These are phyloP conservation scores for Chamaenerion angustifolium DNA, from an alignment of 345 rosid genomes.

Conservation along the genomic window DNA sequence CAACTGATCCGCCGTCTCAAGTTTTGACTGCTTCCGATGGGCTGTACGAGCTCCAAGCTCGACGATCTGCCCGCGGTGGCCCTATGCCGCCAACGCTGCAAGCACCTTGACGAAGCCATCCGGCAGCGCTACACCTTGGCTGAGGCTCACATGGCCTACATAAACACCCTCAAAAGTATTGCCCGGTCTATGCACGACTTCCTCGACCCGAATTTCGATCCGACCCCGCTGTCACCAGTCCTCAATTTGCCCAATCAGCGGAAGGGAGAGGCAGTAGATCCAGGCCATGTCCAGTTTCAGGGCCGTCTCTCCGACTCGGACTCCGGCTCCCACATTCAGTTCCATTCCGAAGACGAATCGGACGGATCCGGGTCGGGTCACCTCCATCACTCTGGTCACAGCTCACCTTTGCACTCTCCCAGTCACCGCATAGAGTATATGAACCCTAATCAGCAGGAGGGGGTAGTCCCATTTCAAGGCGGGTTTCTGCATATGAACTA, in stretches of 20 bases:
- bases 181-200: conserved; percentile 46
- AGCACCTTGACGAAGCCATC: conserved; percentile 54
- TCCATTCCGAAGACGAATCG: not conserved
- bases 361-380: conserved; percentile 1
- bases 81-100: conserved; percentile 73
- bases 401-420: conserved; percentile 38
- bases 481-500: conserved; percentile 60
- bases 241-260: conserved; percentile 37
- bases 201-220: conserved; percentile 12
- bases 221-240: conserved; percentile 14
- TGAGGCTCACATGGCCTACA: conserved; percentile 59
- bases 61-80: conserved; percentile 95
- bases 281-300: conserved; percentile 12
- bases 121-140: conserved; percentile 59
- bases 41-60: conserved; percentile 74
- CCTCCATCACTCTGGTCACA: conserved; percentile 7
- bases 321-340: not conserved
- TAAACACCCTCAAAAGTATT: conserved; percentile 31
- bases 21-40: conserved; percentile 23
- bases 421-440: conserved; percentile 10
- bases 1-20: too few species aligned
- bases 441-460: conserved; percentile 8
- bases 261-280: conserved; percentile 20
- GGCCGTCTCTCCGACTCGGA: conserved; percentile 29
- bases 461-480: conserved; percentile 4